Conservation (phyloP, 2,329 filamentous ascomycete genomes). For the Aspergillus luchuensis region DNA sequence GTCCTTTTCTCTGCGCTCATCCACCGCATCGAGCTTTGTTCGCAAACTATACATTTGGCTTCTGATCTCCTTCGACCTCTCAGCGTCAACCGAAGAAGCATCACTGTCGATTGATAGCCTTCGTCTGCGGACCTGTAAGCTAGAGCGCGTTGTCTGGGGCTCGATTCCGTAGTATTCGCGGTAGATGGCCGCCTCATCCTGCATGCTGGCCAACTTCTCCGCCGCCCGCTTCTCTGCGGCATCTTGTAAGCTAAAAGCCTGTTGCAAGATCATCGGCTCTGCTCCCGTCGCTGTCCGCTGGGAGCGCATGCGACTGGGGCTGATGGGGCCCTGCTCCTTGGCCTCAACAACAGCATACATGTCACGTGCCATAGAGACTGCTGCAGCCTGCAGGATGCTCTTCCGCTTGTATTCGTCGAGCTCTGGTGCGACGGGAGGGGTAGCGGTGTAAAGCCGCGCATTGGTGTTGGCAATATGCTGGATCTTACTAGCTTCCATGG, state of each 20-base stretch:
- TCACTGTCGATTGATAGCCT: slow-evolving; percentile 68
- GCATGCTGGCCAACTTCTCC: slow-evolving; percentile 77
- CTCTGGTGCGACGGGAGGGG: slow-evolving; percentile 71
- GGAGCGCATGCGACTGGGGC: slow-evolving; percentile 35
- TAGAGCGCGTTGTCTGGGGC: slow-evolving; percentile 49
- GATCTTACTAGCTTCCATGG: slow-evolving; percentile 61
- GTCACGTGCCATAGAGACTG: slow-evolving; percentile 83
- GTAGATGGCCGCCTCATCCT: slow-evolving; percentile 69
- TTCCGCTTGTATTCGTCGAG: slow-evolving; percentile 71
- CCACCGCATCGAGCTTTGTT: slow-evolving; percentile 57
- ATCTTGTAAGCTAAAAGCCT: slow-evolving; percentile 67
- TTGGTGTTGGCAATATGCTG: slow-evolving; percentile 67
- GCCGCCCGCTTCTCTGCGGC: slow-evolving; percentile 83
- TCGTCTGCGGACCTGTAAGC: slow-evolving; percentile 59
- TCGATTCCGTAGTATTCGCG: slow-evolving; percentile 74
- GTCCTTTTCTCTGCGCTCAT: slow-evolving; percentile 62
- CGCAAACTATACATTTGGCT: slow-evolving; percentile 79
- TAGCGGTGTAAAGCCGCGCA: slow-evolving; percentile 76
- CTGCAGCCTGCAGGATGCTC: slow-evolving; percentile 76
- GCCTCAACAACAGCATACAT: slow-evolving; percentile 70
- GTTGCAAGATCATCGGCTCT: slow-evolving; percentile 25
- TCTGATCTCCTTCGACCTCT: slow-evolving; percentile 71
- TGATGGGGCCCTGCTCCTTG: slow-evolving; percentile 33
- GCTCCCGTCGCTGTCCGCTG: slow-evolving; percentile 35
- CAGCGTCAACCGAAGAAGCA: slow-evolving; percentile 63